Evolutionary conservation across 2,329 filamentous ascomycete genomes (phyloP).

Genomic region (Metarhizium guizhouense): DNA sequence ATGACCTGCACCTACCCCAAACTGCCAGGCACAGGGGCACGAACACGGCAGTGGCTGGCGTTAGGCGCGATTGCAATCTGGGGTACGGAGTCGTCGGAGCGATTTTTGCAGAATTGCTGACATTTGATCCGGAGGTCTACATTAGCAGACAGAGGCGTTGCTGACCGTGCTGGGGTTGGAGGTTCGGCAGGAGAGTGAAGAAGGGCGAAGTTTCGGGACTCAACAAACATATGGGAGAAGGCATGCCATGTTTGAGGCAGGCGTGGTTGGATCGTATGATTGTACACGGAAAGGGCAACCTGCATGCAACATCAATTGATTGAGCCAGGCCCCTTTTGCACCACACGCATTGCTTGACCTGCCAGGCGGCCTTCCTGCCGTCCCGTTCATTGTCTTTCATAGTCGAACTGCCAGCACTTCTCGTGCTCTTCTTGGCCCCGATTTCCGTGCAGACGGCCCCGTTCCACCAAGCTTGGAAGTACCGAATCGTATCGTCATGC

Average conservation of each 20-base stretch:
- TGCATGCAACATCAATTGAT: not conserved
- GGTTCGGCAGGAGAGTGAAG: slow-evolving; percentile 9
- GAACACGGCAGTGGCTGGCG: slow-evolving; percentile 5
- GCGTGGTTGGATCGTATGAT: not conserved
- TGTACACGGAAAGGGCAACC: not conserved
- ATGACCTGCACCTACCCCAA: slow-evolving; percentile 18
- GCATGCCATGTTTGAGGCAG: not conserved
- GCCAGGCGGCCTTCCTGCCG: not conserved
- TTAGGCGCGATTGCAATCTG: not conserved
- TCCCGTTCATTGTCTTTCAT: not conserved
- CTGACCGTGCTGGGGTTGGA: not conserved
- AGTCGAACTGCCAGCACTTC: not conserved
- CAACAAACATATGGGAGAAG: not conserved
- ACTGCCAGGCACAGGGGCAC: not conserved
- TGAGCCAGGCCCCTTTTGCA: not conserved
- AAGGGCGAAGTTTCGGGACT: not conserved
- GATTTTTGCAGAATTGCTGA: not conserved
- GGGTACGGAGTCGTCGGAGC: not conserved
- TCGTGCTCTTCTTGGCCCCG: not conserved
- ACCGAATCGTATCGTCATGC: no score
- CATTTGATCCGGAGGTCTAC: not conserved
- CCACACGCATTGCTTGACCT: not conserved
- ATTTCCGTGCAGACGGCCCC: no score
- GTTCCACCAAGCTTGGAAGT: no score
- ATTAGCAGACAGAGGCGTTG: not conserved